Evolutionary conservation across 257 asterid genomes (phyloP).

Genomic region (Sherardia arvensis): DNA sequence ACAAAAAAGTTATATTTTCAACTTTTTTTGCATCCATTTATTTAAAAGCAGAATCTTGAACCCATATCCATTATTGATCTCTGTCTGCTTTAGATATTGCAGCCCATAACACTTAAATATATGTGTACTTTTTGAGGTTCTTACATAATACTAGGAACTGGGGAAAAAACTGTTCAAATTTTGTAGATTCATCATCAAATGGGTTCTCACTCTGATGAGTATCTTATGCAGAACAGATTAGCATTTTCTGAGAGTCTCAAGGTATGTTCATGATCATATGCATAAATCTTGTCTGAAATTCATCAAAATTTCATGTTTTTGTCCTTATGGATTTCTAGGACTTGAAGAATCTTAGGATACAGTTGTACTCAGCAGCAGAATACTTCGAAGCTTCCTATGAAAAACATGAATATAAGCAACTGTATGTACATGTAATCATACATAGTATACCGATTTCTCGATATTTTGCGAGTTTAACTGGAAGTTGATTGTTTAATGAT

Average conservation of each 20-base stretch:
- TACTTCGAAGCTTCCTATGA: slow-evolving; percentile 50
- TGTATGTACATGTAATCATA: slow-evolving; percentile 24
- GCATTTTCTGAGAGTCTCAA: slow-evolving; percentile 59
- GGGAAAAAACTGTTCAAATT: not conserved
- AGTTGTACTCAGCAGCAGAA: slow-evolving; percentile 71
- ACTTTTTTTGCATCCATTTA: not conserved
- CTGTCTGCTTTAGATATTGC: slow-evolving; percentile 4
- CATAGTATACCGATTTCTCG: not conserved
- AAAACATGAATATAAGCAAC: slow-evolving; percentile 38
- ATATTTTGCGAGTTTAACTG: not conserved
- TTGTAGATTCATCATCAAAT: slow-evolving; percentile 10
- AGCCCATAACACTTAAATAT: slow-evolving; percentile 2
- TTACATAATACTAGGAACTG: not conserved
- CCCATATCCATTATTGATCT: slow-evolving; percentile 22
- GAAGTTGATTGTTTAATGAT: not conserved
- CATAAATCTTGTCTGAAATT: not conserved
- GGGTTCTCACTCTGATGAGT: slow-evolving; percentile 56
- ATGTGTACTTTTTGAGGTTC: not conserved
- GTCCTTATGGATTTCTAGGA: slow-evolving; percentile 35
- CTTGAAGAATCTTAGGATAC: slow-evolving; percentile 44
- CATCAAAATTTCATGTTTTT: not conserved
- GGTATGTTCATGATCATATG: slow-evolving; percentile 32
- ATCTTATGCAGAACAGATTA: slow-evolving; percentile 47
- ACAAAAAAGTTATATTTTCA: not conserved
- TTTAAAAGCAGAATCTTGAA: slow-evolving; percentile 16